Conservation (phyloP, 2,329 filamentous ascomycete species). For the Penicillium sp. region DNA sequence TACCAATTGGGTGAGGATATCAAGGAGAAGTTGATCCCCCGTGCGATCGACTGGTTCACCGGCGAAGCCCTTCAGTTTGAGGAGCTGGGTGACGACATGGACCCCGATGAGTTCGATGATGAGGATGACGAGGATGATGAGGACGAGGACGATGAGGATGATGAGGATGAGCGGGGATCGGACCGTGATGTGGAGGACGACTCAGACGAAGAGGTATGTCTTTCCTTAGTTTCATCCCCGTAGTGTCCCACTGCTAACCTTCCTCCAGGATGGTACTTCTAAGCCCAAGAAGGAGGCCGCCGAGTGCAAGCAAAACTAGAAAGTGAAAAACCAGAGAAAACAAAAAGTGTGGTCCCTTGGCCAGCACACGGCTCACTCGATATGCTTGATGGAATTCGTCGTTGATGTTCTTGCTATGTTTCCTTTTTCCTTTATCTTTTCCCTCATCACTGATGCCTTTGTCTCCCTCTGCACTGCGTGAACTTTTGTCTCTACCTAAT, state of each 20-base stretch:
- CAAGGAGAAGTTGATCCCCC: conserved; percentile 99
- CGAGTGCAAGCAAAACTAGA: conserved; percentile 92
- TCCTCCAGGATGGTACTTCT: conserved; percentile 72
- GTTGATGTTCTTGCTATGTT: conserved; percentile 30
- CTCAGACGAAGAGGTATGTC: conserved; percentile 53
- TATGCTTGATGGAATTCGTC: conserved; percentile 38
- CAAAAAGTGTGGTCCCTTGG: conserved; percentile 12
- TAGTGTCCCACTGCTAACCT: not conserved
- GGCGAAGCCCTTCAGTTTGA: conserved; percentile 96
- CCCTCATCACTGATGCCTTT: conserved; percentile 16
- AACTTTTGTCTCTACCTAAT: conserved; percentile 25
- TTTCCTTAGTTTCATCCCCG: not conserved
- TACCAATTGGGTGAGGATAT: conserved; percentile 97
- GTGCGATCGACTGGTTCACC: conserved; percentile 99
- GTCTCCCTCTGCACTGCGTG: conserved; percentile 18
- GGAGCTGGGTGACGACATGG: conserved; percentile 83
- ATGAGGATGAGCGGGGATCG: conserved; percentile 73
- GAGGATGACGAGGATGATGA: conserved; percentile 93
- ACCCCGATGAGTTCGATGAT: conserved; percentile 80
- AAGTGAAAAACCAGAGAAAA: conserved; percentile 15
- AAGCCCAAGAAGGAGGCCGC: conserved; percentile 93
- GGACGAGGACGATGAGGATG: conserved; percentile 85
- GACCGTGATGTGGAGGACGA: conserved; percentile 63
- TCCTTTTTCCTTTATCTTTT: conserved; percentile 15
- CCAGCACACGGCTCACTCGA: conserved; percentile 25